Conservation (phyloP, 805 yeast species). For the Myxozyma neglecta region DNA sequence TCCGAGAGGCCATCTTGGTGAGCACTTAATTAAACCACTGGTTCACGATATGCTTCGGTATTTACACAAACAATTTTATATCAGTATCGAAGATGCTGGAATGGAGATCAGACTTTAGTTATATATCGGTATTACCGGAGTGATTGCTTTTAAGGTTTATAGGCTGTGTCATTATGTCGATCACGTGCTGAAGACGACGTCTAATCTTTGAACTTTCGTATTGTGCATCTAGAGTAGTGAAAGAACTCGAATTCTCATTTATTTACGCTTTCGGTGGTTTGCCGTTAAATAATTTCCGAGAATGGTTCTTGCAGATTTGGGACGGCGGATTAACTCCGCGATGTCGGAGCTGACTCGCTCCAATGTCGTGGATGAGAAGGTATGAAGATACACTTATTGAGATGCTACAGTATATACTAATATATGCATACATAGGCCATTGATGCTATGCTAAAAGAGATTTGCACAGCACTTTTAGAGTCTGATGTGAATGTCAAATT, state of each 20-base stretch:
- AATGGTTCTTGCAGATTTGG: conserved; percentile 83
- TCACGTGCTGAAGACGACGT: too few relatives aligned
- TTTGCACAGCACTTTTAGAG: conserved; percentile 86
- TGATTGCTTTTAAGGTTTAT: background rate
- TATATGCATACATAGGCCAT: conserved; percentile 47
- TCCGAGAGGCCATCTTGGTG: background rate
- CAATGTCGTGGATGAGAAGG: conserved; percentile 56
- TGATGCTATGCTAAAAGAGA: conserved; percentile 76
- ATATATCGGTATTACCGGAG: too few relatives aligned
- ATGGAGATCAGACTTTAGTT: too few relatives aligned
- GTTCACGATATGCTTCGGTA: background rate
- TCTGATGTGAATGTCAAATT: conserved; percentile 90
- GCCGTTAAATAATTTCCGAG: background rate
- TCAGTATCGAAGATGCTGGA: background rate
- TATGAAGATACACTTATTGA: background rate
- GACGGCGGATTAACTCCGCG: conserved; percentile 73
- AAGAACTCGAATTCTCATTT: too few relatives aligned
- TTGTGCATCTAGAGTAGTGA: too few relatives aligned
- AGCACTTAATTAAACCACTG: background rate
- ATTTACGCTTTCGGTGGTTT: too few relatives aligned
- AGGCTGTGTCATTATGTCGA: too few relatives aligned
- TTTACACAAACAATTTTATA: background rate
- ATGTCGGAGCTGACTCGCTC: conserved; percentile 63
- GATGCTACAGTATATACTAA: background rate
- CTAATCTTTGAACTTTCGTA: too few relatives aligned